Evolutionary conservation across 2,329 filamentous ascomycete genomes (phyloP).

Genomic region (Cryphonectria carpinicola): DNA sequence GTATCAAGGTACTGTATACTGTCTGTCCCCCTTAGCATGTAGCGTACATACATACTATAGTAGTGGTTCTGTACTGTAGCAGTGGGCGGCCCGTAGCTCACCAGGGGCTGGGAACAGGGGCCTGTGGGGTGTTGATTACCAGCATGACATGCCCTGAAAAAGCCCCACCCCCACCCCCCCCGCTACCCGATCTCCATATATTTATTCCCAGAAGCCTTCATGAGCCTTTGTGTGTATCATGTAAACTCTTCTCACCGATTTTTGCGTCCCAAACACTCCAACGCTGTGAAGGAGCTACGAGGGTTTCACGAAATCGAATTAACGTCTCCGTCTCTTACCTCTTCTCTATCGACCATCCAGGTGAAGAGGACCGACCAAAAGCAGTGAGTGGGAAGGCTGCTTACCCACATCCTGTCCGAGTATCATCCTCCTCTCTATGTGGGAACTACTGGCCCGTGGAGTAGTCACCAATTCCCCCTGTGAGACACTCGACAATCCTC

Average conservation of each 20-base stretch:
- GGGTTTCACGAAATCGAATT: not conserved
- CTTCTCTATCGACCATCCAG: not conserved
- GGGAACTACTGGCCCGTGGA: not conserved
- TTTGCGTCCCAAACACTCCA: not conserved
- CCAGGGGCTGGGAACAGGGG: not conserved
- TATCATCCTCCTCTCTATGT: not conserved
- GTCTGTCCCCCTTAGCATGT: not conserved
- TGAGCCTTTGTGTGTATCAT: not conserved
- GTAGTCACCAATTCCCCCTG: not conserved
- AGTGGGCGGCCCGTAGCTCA: not conserved
- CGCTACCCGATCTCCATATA: not conserved
- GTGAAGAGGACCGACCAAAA: not conserved
- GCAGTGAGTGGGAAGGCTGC: not conserved
- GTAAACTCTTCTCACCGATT: not conserved
- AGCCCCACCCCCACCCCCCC: conserved; percentile 2
- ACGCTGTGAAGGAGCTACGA: not conserved
- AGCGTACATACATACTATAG: not conserved
- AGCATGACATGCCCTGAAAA: not conserved
- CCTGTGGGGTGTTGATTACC: not conserved
- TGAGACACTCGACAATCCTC: not conserved
- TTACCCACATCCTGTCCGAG: not conserved
- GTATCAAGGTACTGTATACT: not conserved
- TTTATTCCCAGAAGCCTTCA: not conserved
- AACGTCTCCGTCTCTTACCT: not conserved
- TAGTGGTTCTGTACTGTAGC: not conserved